Evolutionary conservation across 176 grass and related monocot genomes (phyloP).

Genomic region (Tillandsia fasciculata): DNA sequence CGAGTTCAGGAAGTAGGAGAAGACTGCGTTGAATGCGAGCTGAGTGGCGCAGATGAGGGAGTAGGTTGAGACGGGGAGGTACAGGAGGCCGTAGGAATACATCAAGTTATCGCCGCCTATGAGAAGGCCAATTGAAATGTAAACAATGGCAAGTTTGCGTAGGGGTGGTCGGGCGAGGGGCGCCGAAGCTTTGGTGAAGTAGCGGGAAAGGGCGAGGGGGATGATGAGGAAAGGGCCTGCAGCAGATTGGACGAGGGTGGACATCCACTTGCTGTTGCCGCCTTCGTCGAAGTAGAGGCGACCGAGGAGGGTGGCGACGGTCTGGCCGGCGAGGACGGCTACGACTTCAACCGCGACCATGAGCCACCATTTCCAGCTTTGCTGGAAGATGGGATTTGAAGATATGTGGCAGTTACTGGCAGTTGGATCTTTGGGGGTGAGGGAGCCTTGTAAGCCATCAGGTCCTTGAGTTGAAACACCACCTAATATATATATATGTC

Average conservation of each 20-base stretch:
- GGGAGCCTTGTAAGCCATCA: too few relatives aligned
- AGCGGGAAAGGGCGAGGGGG: neutral
- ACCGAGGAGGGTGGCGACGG: neutral
- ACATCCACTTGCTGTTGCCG: slow-evolving; percentile 23
- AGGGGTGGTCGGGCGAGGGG: neutral
- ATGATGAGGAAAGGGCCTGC: slow-evolving; percentile 13
- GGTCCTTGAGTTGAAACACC: too few relatives aligned
- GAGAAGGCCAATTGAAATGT: slow-evolving; percentile 34
- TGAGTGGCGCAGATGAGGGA: slow-evolving; percentile 61
- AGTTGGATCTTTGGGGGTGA: too few relatives aligned
- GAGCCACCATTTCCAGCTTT: slow-evolving; percentile 19
- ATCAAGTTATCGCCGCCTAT: slow-evolving; percentile 59
- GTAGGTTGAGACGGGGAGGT: slow-evolving; percentile 87
- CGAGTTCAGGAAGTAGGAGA: slow-evolving; percentile 56
- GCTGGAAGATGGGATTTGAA: too few relatives aligned
- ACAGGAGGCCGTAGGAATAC: slow-evolving; percentile 73
- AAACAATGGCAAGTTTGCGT: slow-evolving; percentile 32
- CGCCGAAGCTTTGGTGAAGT: neutral
- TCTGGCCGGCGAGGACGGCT: slow-evolving; percentile 21
- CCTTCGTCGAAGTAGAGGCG: slow-evolving; percentile 16
- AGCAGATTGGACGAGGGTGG: slow-evolving; percentile 14
- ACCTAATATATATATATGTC: too few relatives aligned
- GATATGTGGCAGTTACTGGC: too few relatives aligned
- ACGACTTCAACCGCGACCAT: slow-evolving; percentile 12
- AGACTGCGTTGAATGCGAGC: slow-evolving; percentile 72